Base-by-base conservation (phyloP, 495 filamentous ascomycete genomes). In the Tuber magnatum region DNA sequence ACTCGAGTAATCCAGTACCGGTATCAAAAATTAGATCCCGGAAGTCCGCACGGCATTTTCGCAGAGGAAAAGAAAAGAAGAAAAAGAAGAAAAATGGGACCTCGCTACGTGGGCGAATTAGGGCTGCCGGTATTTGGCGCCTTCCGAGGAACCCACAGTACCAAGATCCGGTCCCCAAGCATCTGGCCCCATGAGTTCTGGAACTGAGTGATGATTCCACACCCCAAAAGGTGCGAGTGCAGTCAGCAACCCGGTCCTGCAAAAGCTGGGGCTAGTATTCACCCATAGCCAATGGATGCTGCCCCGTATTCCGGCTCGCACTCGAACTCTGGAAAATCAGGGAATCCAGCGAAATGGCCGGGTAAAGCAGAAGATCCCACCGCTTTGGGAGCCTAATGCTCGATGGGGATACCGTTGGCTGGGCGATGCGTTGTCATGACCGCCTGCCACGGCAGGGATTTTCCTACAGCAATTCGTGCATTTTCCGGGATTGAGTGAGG, bases 31-130 rank as follows among this genome's bases (percentile, higher is more conserved):
- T 61, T 61, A 28, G 48, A 24, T n/a, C 1, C 48, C n/a, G 51
- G 51, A 61, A 61, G n/a, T 61, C 51, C 51, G n/a, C 6, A 24
- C n/a, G n/a, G n/a, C n/a, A n/a, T n/a, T n/a, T n/a, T 65, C 28
- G 14, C 0, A 35, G 14, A 65, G 56, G 28, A 32, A 65, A 16
- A 32, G 28, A 3, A 61, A 32, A 10, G 14, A 65, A 35, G 56
- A 14, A 12, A 3, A 4, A 28, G 4, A 3, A 9, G 32, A n/a
- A 1, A 9, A 8, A n/a, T 32, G 9, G 32, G 28, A 2, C 28
- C 56, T 65, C 56, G 56, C 28, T 65, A 32, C 28, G 56, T 35
- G 56, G 56, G 28, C 56, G 56, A 65, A 65, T 65, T 65, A 65
- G 56, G 56, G 56, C 28, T 65, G 20, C 43, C 43, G 43, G 43